These are phyloP conservation scores for Cercospora zeina DNA, from an alignment of 2,329 filamentous ascomycete genomes.

Conservation along the genomic window DNA sequence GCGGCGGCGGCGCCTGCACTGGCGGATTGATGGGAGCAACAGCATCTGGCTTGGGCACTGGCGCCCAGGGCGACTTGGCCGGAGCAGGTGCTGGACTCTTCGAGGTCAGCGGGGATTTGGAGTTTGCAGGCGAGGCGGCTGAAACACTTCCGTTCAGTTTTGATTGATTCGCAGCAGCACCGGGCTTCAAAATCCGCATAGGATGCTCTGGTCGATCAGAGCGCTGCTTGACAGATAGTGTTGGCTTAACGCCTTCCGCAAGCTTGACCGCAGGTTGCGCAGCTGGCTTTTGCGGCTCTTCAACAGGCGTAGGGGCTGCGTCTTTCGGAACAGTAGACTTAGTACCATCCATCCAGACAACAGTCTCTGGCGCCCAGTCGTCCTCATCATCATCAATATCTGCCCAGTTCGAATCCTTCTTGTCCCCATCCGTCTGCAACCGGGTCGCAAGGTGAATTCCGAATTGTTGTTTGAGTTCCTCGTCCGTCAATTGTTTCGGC, in stretches of 20 bases:
- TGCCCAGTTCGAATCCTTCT: slow-evolving; percentile 80
- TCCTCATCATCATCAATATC: slow-evolving; percentile 89
- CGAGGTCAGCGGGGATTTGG: slow-evolving; percentile 69
- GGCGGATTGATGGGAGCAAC: slow-evolving; percentile 67
- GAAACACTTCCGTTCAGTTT: slow-evolving; percentile 49
- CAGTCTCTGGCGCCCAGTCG: slow-evolving; percentile 80
- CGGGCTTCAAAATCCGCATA: slow-evolving; percentile 54
- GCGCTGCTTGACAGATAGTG: slow-evolving; percentile 39
- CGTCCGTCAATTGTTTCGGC: slow-evolving; percentile 79
- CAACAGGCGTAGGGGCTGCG: slow-evolving; percentile 24
- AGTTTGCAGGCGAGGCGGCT: slow-evolving; percentile 54
- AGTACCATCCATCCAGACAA: slow-evolving; percentile 85
- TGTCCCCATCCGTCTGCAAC: slow-evolving; percentile 70
- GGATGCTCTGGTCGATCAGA: slow-evolving; percentile 42
- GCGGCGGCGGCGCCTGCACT: slow-evolving; percentile 44
- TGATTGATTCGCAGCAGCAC: slow-evolving; percentile 42
- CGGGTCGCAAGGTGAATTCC: slow-evolving; percentile 82
- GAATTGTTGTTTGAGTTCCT: slow-evolving; percentile 79
- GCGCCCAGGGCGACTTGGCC: slow-evolving; percentile 87
- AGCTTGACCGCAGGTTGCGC: slow-evolving; percentile 33
- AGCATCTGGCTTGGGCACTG: slow-evolving; percentile 80
- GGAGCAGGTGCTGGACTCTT: slow-evolving; percentile 70
- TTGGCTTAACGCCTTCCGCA: slow-evolving; percentile 34
- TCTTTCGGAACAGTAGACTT: slow-evolving; percentile 70
- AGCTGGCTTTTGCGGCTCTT: slow-evolving; percentile 23